Evolutionary conservation across 768 basidiomycete genomes (phyloP).

Genomic region (Suillus decipiens): DNA sequence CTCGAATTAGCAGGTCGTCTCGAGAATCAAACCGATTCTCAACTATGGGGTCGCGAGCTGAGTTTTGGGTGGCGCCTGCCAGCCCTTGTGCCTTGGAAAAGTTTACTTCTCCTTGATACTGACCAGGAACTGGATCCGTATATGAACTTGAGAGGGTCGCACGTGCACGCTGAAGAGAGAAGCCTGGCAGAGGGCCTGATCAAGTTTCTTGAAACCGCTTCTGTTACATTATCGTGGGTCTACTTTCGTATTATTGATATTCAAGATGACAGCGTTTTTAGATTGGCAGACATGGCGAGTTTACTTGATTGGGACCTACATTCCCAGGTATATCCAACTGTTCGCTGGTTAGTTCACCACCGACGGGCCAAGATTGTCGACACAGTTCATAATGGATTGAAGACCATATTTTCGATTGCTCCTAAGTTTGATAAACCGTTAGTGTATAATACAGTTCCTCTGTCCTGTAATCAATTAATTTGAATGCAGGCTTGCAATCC

Average conservation of each 20-base stretch:
- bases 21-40: slow-evolving; percentile 52
- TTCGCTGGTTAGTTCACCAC: slow-evolving; percentile 90
- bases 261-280: slow-evolving; percentile 27
- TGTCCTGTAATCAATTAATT: slow-evolving; percentile 11
- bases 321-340: slow-evolving; percentile 84
- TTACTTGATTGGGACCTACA: slow-evolving; percentile 83
- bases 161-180: slow-evolving; percentile 64
- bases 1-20: slow-evolving; percentile 49
- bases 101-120: slow-evolving; percentile 74
- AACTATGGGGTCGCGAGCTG: slow-evolving; percentile 69
- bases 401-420: slow-evolving; percentile 80
- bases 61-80: slow-evolving; percentile 73
- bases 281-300: slow-evolving; percentile 78
- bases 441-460: slow-evolving; percentile 30
- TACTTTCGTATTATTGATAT: background rate
- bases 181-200: slow-evolving; percentile 70
- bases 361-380: slow-evolving; percentile 90
- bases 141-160: slow-evolving; percentile 57
- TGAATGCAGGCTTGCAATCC: slow-evolving; percentile 31
- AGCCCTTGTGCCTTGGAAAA: slow-evolving; percentile 88
- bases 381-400: slow-evolving; percentile 73
- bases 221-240: slow-evolving; percentile 76
- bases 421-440: slow-evolving; percentile 62
- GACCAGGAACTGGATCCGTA: slow-evolving; percentile 58
- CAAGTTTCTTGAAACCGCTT: slow-evolving; percentile 72